Evolutionary conservation across 2,329 filamentous ascomycete genomes (phyloP), one percentile per base, ranked within the genome.

Genomic region (Microdochium nivale): DNA sequence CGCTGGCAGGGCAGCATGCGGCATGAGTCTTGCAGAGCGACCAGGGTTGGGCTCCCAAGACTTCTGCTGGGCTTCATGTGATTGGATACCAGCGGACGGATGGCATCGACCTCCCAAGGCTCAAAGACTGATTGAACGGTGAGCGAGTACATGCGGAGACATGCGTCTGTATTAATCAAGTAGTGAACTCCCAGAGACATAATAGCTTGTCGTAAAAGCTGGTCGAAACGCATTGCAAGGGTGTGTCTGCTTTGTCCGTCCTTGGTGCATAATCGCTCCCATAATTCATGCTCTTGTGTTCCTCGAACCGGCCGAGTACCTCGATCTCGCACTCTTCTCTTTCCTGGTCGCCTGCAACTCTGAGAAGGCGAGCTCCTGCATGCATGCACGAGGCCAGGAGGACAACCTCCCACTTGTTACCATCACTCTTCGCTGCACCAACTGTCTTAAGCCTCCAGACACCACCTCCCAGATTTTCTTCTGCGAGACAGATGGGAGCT

Each of bases 251-350:
- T 50, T 49, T 24, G 52, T 59, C 60, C 8, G 57, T 55, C 3
- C 58, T 61, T 1, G 76, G 76, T 57, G 79, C 75, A 53, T 83
- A 79, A 67, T 91, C 90, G 59, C 87, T 88, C 7, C 86, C 91
- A 65, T 97, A 97, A 62, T 95, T 96, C 90, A 96, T 96, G 65
- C 90, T 96, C 69, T 87, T 76, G 65, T 96, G 90, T 64, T 92
- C 87, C 59, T 89, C 86, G 62, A 95, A 95, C 50, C 77, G 79
- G 0, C 79, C 84, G 47, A 91, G 58, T 1, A 92, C 74, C 44
- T 78, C 71, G 52, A 94, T 84, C 1, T 61, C 62, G 79, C 85
- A 90, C 19, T 56, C 56, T n/a, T 52, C 70, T 54, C 55, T 67
- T 1, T 68, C 60, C 1, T 65, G 62, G 25, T 58, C 54, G 25